A percentile compares a stretch with the other conserved stretches of the same genome.
Evolutionary conservation across 176 grass and related monocot species (phyloP).

Genomic region (Phyllostachys edulis): DNA sequence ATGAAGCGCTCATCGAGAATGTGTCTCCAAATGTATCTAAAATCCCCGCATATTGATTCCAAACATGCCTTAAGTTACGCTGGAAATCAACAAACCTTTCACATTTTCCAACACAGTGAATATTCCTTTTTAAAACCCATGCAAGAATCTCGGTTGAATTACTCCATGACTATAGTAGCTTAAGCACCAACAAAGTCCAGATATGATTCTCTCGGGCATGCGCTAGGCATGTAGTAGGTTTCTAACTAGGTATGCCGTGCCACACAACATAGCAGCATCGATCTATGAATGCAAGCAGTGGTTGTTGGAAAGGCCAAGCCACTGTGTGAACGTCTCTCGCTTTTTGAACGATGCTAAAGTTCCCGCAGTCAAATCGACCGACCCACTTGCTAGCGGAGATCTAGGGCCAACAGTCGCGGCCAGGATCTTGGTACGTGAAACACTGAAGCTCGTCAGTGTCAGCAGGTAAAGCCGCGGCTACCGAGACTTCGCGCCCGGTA

Average conservation of each 20-base stretch:
- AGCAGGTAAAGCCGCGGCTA: background rate
- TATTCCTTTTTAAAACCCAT: background rate
- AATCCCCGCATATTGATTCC: background rate
- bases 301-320: background rate
- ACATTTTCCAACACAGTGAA: background rate
- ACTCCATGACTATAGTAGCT: background rate
- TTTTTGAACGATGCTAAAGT: background rate
- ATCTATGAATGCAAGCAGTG: background rate
- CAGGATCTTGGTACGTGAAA: background rate
- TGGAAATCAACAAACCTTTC: background rate
- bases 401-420: background rate
- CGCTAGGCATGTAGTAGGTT: background rate
- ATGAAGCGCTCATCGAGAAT: too few species aligned
- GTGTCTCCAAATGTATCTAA: background rate
- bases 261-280: background rate
- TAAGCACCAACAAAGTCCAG: background rate
- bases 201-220: background rate
- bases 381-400: background rate
- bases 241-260: background rate
- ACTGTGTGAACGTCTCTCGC: background rate
- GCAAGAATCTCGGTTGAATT: background rate
- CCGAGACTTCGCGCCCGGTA: background rate
- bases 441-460: background rate
- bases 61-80: background rate
- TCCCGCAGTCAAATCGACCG: slow-evolving; percentile 10